phyloP scores from a whole-genome alignment of 1,284 basidiomycete genomes.

The Entoloma clypeatum region DNA sequence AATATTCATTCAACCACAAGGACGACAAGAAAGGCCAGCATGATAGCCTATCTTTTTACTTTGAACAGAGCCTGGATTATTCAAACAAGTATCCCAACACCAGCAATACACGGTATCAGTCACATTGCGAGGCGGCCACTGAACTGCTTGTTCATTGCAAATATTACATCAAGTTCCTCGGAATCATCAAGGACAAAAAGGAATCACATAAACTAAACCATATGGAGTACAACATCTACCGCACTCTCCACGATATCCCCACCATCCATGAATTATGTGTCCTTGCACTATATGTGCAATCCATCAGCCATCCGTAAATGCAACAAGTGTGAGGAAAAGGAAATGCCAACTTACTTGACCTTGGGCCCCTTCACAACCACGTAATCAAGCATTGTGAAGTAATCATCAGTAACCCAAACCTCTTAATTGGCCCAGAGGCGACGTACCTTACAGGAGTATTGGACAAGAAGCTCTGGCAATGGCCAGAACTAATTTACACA shows the following conservation, averaged over 20 bases:
- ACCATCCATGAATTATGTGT: constrained; percentile 34
- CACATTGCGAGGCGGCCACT: constrained; percentile 23
- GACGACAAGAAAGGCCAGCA: constrained; percentile 34
- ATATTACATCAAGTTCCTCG: constrained; percentile 25
- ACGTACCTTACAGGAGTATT: too few species aligned
- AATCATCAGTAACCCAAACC: constrained; percentile 26
- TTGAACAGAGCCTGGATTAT: constrained; percentile 13
- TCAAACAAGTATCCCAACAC: constrained; percentile 25
- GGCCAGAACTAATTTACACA: too few species aligned
- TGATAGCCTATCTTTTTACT: constrained; percentile 18
- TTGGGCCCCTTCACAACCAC: constrained; percentile 24
- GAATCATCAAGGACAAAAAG: constrained; percentile 26
- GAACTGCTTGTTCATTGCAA: constrained; percentile 21
- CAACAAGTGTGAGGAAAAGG: constrained; percentile 20
- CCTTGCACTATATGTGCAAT: constrained; percentile 25
- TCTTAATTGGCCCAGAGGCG: constrained; percentile 22
- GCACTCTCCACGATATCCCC: constrained; percentile 27
- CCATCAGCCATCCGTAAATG: constrained; percentile 29
- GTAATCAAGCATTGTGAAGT: constrained; percentile 20
- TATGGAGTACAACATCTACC: constrained; percentile 33
- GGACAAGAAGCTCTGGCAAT: too few species aligned
- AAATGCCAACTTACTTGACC: constrained; percentile 25
- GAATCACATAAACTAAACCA: constrained; percentile 23
- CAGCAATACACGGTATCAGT: constrained; percentile 31
- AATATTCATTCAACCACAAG: constrained; percentile 30